Evolutionary conservation across 371 early-diverging fungal species (phyloP).

Genomic region (Mortierella sp.): DNA sequence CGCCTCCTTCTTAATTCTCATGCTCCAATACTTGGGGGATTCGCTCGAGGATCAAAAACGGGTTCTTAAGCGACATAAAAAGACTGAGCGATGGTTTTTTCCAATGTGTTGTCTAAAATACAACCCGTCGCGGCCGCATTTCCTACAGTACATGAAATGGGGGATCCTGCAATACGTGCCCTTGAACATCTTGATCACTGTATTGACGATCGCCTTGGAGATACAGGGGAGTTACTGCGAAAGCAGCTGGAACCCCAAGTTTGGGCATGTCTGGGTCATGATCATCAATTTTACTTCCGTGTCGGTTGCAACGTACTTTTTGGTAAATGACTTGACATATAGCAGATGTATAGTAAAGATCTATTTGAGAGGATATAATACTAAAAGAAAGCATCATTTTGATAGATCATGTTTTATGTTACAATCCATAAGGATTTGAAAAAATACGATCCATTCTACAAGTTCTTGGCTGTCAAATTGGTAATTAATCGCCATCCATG

Average conservation of each 20-base stretch:
- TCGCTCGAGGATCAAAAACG: constrained; percentile 57
- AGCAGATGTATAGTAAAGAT: background rate
- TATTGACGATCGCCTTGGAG: constrained; percentile 43
- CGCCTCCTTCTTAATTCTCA: constrained; percentile 69
- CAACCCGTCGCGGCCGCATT: constrained; percentile 71
- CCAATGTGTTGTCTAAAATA: constrained; percentile 73
- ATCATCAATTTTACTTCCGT: constrained; percentile 50
- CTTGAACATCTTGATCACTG: constrained; percentile 64
- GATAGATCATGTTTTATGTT: constrained; percentile 67
- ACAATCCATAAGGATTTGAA: constrained; percentile 59
- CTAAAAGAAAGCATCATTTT: background rate
- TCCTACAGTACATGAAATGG: constrained; percentile 67
- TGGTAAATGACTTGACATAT: constrained; percentile 49
- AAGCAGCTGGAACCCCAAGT: constrained; percentile 54
- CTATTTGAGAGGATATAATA: background rate
- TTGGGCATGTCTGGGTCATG: constrained; percentile 60
- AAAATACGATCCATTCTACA: constrained; percentile 51
- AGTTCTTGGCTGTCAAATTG: constrained; percentile 58
- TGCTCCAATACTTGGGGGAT: constrained; percentile 73
- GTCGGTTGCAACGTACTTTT: constrained; percentile 50
- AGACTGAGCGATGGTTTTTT: constrained; percentile 64
- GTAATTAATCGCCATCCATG: constrained; percentile 11
- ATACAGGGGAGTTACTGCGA: constrained; percentile 39
- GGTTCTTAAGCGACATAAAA: constrained; percentile 43
- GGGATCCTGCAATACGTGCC: constrained; percentile 77